Base-by-base conservation (phyloP, 768 basidiomycete genomes). In the Pleurotus djamor region DNA sequence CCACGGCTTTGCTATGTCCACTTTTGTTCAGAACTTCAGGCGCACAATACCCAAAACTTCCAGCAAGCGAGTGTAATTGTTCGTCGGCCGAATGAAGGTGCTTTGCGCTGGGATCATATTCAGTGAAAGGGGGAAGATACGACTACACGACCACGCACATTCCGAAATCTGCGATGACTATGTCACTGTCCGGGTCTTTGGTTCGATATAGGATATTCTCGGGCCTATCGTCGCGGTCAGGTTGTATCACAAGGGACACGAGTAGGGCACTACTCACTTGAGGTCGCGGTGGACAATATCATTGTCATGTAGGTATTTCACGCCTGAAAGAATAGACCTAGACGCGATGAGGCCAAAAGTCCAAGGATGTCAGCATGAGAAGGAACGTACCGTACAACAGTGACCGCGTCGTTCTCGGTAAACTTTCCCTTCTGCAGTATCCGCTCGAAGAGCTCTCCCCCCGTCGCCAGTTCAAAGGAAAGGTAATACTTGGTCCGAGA, bases 161-260 rank as follows among this genome's bases (percentile, higher is more conserved):
- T 64, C 97, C 97, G 68, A 99, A 99, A 72, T 98, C 97, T 5
- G 87, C 96, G 45, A 98, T 94, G 59, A 99, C 96, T 52, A 98
- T 82, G 63, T 90, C 90, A n/a, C 91, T 92, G 14, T 89, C 79
- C 8, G 79, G 69, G 2, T 85, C 89, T 63, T 79, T 86, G 4
- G 91, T 92, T 43, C 92, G 86, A 69, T 94, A 98, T 3, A 99
- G 79, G 60, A 99, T 96, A 69, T 98, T 98, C 73, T 99, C 97
- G 0, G 97, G 97, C 71, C 91, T 94, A 61, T 9, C n/a, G 9
- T 41, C n/a, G 14, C 9, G 57, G 37, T 7, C 7, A 12, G 38
- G 6, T 13, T 49, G 36, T 5, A 10, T 44, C 14, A 21, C n/a
- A 48, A n/a, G 9, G 52, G 48, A 32, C 60, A 51, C 21, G 16